Base-by-base conservation (phyloP, 2,329 filamentous ascomycete genomes). In the Colletotrichum lentis region DNA sequence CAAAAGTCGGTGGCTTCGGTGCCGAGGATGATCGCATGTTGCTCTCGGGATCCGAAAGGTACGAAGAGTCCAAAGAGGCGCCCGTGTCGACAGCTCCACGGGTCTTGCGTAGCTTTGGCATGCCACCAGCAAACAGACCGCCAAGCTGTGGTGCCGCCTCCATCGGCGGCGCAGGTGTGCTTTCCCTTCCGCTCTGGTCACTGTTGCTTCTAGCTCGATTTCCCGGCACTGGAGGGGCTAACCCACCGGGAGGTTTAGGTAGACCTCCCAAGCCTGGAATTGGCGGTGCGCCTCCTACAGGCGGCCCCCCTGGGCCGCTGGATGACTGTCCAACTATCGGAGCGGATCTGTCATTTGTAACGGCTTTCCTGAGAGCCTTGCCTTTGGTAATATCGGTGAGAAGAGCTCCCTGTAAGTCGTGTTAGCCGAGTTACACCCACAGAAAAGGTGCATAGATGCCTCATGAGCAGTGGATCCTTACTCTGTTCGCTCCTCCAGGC, bases 321-420 rank as follows among this genome's bases (percentile, higher is more conserved):
- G 86, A 85, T 39, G 77, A 75, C 63, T 86, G 88, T 69, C 80
- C 86, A 64, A 97, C 78, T 58, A 86, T 74, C 0, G 95, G 95
- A 8, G 93, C 93, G 24, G 94, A 97, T 78, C 95, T 90, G 79
- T 98, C 95, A 80, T 98, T 97, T 73, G 94, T 92, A 64, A 93
- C 90, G 39, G 93, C 85, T 79, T 97, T 97, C 80, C 91, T 97
- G 67, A 98, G 84, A 69, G 83, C 82, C 72, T 82, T 85, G 71
- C 95, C 96, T 79, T 96, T 97, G 72, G 84, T 83, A 73, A 99
- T 99, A 79, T 98, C 95, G 75, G 88, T 86, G 52, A 98, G 87
- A 43, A 99, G 85, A 62, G 95, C 94, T 73, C 91, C 91, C 95
- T 98, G 74, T 52, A 27, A 67, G 53, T 68, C 44, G 22, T 27